Evolutionary conservation across 441 rosid species (phyloP), one percentile per base, ranked within the genome.

Genomic region (Melastoma candidum): DNA sequence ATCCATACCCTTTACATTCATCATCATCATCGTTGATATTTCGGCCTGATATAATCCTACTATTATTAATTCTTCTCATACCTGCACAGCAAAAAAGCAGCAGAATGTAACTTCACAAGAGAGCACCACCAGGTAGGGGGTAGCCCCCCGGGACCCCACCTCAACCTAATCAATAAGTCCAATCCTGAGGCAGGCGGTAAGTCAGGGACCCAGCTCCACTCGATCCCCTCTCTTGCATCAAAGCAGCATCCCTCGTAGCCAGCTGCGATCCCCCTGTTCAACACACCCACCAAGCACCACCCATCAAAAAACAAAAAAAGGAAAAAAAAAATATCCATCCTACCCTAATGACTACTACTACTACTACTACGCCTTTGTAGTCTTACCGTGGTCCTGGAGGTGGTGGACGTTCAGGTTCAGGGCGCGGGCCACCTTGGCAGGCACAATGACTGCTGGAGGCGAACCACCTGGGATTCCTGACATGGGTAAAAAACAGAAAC

Each of bases 161-260:
- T 17, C 22, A 17, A 17, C 22, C 22, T 17, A 17, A 17, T 17
- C 22, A 82, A 12, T 84, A 89, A 7, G 72, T 83, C 90, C 95
- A 79, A 27, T 85, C 92, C 44, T 79, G 81, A 24, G 84, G 96
- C 17, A 87, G 71, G 29, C 61, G 68, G 22, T 59, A 67, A 27
- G 54, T 76, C 83, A 44, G 67, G 74, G 61, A 51, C 72, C 32
- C 68, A 10, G 12, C 63, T 52, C 39, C 63, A 45, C 1, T 57
- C 75, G 11, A 49, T 32, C 72, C 22, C 22, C 22, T 77, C 63
- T 72, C 82, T 60, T 74, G 76, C 7, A 67, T 36, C 49, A 71
- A 8, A 0, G 74, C 1, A 0, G 60, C 70, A 50, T 70, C 75
- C 63, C 81, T 74, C 22, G 78, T 74, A 0, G 80, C 78, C 68